Base-by-base conservation (phyloP, 305 asterid species). In the Fraxinus baroniana region DNA sequence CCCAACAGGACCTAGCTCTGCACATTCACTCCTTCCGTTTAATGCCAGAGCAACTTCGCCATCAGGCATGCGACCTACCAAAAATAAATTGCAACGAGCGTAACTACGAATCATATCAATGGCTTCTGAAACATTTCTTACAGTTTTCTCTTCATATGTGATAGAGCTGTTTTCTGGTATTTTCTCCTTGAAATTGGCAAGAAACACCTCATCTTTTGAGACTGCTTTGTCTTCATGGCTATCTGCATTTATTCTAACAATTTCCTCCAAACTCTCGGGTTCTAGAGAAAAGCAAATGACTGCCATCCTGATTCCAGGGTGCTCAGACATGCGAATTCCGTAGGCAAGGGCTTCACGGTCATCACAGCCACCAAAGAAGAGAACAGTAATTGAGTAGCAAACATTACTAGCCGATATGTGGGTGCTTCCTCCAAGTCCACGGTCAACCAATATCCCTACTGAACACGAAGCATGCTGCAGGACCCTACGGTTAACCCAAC, bases 1-100 rank as follows among this genome's bases (percentile, higher is more conserved):
- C 64, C 92, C 92, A 0, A 87, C 76, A 26, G 88, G 87, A 8
- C 90, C 92, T 15, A 89, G 79, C 80, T 86, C 88, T 10, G 89
- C 87, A 72, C 83, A 86, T 52, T 87, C 92, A 4, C 46, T 76
- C 66, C 78, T 83, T 62, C 55, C 80, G 0, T 74, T 39, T 74
- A 89, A 37, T 0, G 84, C 80, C 41, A 74, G 20, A 9, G 77
- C 86, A 3, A 87, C 49, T 35, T 86, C 82, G 15, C 92, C 89
- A 18, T 84, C 86, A 32, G 89, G 87, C 17, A 74, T 66, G 28
- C 89, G 55, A 17, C 92, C 90, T 2, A 86, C 89, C 75, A 86
- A 18, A 78, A 87, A 84, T 86, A 89, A 33, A 73, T 86, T 89
- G 74, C 90, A 86, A 1, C 79, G 80, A 39, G 49, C 72, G 5